Conservation (phyloP, 1,284 basidiomycete species). For the Apiotrichum mycotoxinovorans region DNA sequence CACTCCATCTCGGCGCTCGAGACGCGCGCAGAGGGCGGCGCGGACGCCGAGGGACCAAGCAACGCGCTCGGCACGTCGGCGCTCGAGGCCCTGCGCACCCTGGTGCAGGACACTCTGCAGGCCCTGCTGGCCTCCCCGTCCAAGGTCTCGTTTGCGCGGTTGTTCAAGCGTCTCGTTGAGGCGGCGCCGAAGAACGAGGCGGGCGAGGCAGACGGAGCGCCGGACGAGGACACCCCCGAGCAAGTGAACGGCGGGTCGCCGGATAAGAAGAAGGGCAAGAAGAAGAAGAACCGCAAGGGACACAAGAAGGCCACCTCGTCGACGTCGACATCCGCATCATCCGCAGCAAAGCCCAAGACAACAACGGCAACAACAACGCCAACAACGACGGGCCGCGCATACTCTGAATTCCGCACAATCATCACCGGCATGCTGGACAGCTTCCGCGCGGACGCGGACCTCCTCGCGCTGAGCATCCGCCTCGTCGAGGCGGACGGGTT, state of each 20-base stretch:
- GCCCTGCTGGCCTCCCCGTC: conserved; percentile 78
- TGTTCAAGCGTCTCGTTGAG: conserved; percentile 81
- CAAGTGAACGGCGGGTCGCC: no score
- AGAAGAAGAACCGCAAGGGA: conserved; percentile 4
- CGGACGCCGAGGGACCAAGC: not conserved
- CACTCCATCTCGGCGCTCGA: conserved; percentile 59
- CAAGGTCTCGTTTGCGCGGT: conserved; percentile 80
- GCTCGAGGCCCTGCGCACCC: conserved; percentile 60
- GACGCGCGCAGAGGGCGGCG: not conserved
- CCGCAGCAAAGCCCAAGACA: conserved; percentile 48
- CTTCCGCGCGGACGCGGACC: conserved; percentile 84
- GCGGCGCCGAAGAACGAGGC: conserved; percentile 27
- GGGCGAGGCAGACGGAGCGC: conserved; percentile 18
- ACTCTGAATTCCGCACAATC: conserved; percentile 86
- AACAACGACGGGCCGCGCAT: conserved; percentile 52
- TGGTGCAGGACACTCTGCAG: conserved; percentile 81
- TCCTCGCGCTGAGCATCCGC: conserved; percentile 81
- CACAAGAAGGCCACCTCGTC: not conserved
- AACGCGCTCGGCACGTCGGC: conserved; percentile 19
- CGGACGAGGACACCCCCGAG: not conserved
- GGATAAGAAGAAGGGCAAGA: not conserved
- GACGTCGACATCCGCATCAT: not conserved
- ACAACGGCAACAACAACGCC: conserved; percentile 47
- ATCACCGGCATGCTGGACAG: conserved; percentile 91
- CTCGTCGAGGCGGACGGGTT: conserved; percentile 80